Evolutionary conservation across 2,329 filamentous ascomycete genomes (phyloP).

Genomic region (Pseudocercospora eumusae): DNA sequence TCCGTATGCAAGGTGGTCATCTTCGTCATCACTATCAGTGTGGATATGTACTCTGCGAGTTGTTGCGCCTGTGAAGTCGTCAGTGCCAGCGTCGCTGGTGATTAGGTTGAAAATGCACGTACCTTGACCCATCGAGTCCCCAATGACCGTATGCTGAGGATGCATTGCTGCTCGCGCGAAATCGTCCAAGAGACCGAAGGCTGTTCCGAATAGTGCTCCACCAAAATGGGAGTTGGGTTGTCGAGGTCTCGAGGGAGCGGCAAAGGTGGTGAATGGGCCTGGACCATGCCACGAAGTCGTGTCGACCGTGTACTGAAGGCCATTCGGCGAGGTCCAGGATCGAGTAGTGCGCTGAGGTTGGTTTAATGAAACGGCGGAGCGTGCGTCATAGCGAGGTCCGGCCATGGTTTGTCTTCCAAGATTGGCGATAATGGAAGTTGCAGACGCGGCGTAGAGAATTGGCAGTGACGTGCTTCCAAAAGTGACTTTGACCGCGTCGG

Average conservation of each 20-base stretch:
- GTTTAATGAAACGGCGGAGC: slow-evolving; percentile 19
- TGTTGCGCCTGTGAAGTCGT: neutral
- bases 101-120: no score
- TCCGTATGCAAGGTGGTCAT: slow-evolving; percentile 29
- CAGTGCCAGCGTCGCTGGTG: no score
- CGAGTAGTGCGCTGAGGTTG: slow-evolving; percentile 23
- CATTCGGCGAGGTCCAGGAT: slow-evolving; percentile 34
- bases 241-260: slow-evolving; percentile 19
- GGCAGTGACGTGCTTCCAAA: no score
- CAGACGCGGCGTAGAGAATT: no score
- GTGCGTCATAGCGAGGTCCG: slow-evolving; percentile 19
- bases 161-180: slow-evolving; percentile 23
- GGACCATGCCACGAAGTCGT: slow-evolving; percentile 32
- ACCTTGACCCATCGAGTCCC: slow-evolving; percentile 12
- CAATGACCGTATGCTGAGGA: slow-evolving; percentile 21
- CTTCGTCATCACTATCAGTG: slow-evolving; percentile 25
- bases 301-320: slow-evolving; percentile 34
- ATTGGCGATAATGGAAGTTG: slow-evolving; percentile 6
- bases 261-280: slow-evolving; percentile 23
- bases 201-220: slow-evolving; percentile 32
- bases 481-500: no score
- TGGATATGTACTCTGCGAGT: slow-evolving; percentile 16
- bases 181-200: slow-evolving; percentile 33
- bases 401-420: slow-evolving; percentile 21
- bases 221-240: slow-evolving; percentile 9